Base-by-base conservation (phyloP, 2,329 filamentous ascomycete genomes). In the Cercospora zeina region DNA sequence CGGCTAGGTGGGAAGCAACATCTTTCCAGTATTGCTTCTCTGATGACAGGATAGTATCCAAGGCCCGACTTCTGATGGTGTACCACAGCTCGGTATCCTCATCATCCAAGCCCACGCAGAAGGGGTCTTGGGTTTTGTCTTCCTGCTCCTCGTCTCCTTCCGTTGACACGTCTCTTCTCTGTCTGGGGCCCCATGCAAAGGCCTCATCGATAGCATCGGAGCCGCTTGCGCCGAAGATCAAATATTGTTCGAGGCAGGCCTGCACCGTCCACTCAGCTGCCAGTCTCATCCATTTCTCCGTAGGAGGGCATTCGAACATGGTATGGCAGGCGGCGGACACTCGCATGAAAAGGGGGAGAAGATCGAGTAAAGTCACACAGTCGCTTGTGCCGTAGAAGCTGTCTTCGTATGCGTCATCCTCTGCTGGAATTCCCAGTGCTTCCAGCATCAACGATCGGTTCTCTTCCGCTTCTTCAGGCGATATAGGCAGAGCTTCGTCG, bases 221-320 rank as follows among this genome's bases (percentile, higher is more conserved):
- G 0, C 74, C 72, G n/a, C 70, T 70, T 4, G 69, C 71, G 7
- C 76, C 77, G 56, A 74, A 77, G 4, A 77, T 65, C 2, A 78
- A 68, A 57, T 79, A 79, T 60, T 82, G 79, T 69, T 85, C 82
- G 3, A 83, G 64, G 8, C 76, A 76, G 36, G 81, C 78, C 62
- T 84, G 81, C 8, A 81, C 67, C 76, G 84, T 81, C 61, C 81
- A 81, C 14, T 77, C 74, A 0, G 74, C 77, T 0, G 78, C 76
- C 9, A 83, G 69, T 21, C 80, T 73, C 67, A 80, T 77, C 78
- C 80, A 82, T 10, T 75, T 70, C 6, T 58, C 37, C 4, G 71
- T 75, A 3, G 77, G 72, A 67, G 72, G 76, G 37, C 75, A 72
- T 31, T 72, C 68, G 31, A 72, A 65, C 47, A 69, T 63, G n/a